Base-by-base conservation (phyloP, 345 rosid species). In the Citrus australasica region DNA sequence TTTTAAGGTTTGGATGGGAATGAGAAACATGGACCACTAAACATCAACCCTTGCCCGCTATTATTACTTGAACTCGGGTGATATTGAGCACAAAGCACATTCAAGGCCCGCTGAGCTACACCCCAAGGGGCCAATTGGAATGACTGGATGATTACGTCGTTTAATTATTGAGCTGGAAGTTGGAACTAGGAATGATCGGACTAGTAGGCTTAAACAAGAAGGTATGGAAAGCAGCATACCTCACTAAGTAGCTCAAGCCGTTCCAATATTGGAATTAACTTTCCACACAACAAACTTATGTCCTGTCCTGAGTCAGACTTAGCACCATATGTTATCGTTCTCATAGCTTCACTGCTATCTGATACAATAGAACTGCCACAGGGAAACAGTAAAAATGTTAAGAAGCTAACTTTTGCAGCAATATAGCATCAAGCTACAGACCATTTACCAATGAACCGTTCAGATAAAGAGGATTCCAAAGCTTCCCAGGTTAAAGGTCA, bases 171-270 rank as follows among this genome's bases (percentile, higher is more conserved):
- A 32, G 64, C 8, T 22, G 69, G n/a, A 78, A 53, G 51, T 46
- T 13, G 51, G 37, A 7, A 69, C n/a, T 68, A 33, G 14, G 6
- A 75, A 58, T 27, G 28, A 64, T 24, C 66, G n/a, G 8, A 7
- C 33, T 2, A 64, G 55, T 11, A 65, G 27, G 9, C 42, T 22
- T 46, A 10, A 8, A 61, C 19, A 73, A 32, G 73, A 32, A 28
- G 30, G 69, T 6, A 67, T 53, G 61, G 68, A 61, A 79, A 83
- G 68, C 7, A 69, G 32, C 79, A 28, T 90, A 94, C 99, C 98
- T 96, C 98, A 60, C 86, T 91, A 35, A 94, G 87, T 81, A 88
- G 82, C 76, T 88, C 95, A 27, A 96, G 97, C 75, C 91, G 91
- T 81, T 96, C 99, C 72, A 91, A 85, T 46, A 87, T 84, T 67